Base-by-base conservation (phyloP, 139 green algal genomes). In the Coccomyxa sp. region DNA sequence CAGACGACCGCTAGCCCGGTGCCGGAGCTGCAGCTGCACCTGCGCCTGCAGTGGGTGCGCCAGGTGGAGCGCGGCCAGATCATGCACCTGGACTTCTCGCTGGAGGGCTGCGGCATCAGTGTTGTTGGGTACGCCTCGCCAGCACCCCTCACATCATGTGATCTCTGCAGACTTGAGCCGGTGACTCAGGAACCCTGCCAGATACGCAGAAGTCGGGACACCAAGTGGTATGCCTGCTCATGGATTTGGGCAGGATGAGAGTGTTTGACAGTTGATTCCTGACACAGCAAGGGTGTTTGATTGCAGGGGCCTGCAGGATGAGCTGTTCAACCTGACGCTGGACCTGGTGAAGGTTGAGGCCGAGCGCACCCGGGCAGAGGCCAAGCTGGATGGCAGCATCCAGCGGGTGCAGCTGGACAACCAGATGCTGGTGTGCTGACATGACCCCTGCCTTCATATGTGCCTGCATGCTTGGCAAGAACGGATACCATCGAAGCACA, bases 351-450 rank as follows among this genome's bases (percentile, higher is more conserved):
- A 64, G 34, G 36, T 79, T 9, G 68, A 4, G 14, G 34, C 34
- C 9, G 69, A 40, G 35, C 69, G 69, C 18, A 31, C 69, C 18
- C 69, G 35, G 10, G 69, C 69, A 12, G 34, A 74, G 34, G 34
- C 34, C 12, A 74, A 79, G 41, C 72, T 90, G 39, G 54, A 69
- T 16, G 86, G 85, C 76, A 85, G 71, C 41, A 70, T 97, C 22
- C 79, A 87, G 37, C 84, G 85, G 24, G 33, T 96, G 27, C 93
- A 97, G 87, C 84, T 97, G 70, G 93, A 97, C 89, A 95, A 97
- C 86, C 93, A 97, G 85, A 87, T 94, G 83, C 85, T 97, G 68
- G 50, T 64, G 50, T 64, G 50, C 50, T 7, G 50, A 22, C 50
- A 64, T 64, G 50, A 18, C 27, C 50, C 50, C 50, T 3, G 50